Base-by-base conservation (phyloP, 768 basidiomycete species). In the Harrya chromipes region DNA sequence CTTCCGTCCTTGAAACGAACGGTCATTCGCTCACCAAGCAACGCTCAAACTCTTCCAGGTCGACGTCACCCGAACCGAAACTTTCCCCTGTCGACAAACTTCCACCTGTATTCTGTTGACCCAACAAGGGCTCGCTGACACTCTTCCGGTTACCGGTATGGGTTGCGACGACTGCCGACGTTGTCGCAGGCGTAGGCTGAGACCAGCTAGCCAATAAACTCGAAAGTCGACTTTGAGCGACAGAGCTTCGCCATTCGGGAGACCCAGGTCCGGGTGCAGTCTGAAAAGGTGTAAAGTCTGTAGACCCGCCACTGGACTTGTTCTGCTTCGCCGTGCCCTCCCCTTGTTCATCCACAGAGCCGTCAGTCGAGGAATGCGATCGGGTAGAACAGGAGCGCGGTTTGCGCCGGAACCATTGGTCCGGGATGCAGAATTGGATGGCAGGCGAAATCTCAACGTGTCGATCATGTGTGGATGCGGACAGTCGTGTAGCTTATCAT, bases 321-420 rank as follows among this genome's bases (percentile, higher is more conserved):
- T 53, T 64, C 61, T 66, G 71, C 60, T 74, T 90, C 2, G 85
- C 86, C 0, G 89, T 90, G 4, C 82, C 84, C 48, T 82, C 84
- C 9, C 58, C 70, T 37, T 74, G 76, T 23, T 66, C 72, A 5
- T 74, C 76, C 9, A 60, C 63, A 16, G 73, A 59, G 33, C 36
- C 24, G 7, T 48, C 41, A 10, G 44, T 21, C 3, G 81, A 82
- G 3, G 80, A 77, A 29, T 74, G 75, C 0, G 79, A 77, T 20
- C 72, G 62, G 13, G 69, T 67, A 2, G 81, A 80, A 2, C 74
- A 59, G 34, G 68, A 71, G 0, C 80, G 79, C 8, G 82, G 77
- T 53, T 78, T 85, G 17, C 86, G 79, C 49, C 82, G 81, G 66
- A 82, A 91, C 90, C 85, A 91, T 60, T 85, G 84, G 46, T 86